Percentiles rank a stretch among this genome's conserved stretches.
Evolutionary conservation across 2,329 filamentous ascomycete species (phyloP).

Genomic region (Cladosporium velox): DNA sequence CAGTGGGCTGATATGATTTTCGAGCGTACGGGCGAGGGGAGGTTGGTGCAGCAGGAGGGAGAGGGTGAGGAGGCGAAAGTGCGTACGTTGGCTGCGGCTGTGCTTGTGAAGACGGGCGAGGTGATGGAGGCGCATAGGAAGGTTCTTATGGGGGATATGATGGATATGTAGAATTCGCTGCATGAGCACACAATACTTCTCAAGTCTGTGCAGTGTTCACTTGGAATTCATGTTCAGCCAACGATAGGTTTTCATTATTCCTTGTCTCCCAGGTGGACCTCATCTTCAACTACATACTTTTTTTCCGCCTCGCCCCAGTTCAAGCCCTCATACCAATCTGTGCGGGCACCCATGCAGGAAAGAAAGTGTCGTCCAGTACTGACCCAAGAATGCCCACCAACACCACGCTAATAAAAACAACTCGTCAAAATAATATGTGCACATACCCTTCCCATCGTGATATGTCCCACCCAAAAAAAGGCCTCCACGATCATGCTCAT

Average conservation of each 20-base stretch:
- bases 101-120: slow-evolving; percentile 76
- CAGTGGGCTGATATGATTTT: slow-evolving; percentile 84
- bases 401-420: slow-evolving; percentile 9
- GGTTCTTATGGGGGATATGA: slow-evolving; percentile 63
- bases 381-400: slow-evolving; percentile 8
- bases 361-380: background rate
- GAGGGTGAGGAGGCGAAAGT: slow-evolving; percentile 74
- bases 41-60: slow-evolving; percentile 43
- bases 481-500: background rate
- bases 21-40: slow-evolving; percentile 45
- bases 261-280: background rate
- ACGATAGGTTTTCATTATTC: background rate
- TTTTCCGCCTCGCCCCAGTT: background rate
- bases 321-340: background rate
- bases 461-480: background rate
- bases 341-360: background rate
- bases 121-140: slow-evolving; percentile 80
- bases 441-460: background rate
- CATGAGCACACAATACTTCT: background rate
- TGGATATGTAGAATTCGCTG: slow-evolving; percentile 1
- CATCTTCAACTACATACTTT: background rate
- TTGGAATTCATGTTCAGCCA: background rate
- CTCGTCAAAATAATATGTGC: background rate
- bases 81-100: slow-evolving; percentile 74
- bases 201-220: background rate